A percentile compares a stretch with the other conserved stretches of the same genome.
phyloP scores from a whole-genome alignment of 768 basidiomycete genomes.

The Leucosporidium yakuticum region DNA sequence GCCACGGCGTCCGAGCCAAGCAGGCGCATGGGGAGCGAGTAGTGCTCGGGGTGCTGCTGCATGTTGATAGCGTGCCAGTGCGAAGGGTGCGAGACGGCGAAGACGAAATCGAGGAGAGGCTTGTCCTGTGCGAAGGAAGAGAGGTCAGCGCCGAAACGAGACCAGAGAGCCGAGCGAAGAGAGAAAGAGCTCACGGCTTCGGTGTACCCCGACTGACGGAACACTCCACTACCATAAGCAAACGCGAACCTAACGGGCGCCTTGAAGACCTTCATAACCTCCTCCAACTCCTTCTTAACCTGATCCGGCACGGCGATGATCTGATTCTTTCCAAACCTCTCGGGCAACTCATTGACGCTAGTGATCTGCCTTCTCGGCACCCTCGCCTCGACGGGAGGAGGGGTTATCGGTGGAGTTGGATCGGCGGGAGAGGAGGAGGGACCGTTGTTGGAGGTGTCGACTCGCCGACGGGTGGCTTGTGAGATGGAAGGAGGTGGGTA shows the following conservation, averaged over 20 bases:
- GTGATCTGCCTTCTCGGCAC: slow-evolving; percentile 18
- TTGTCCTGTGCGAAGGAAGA: slow-evolving; percentile 38
- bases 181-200: slow-evolving; percentile 19
- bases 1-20: slow-evolving; percentile 79
- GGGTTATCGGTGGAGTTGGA: slow-evolving; percentile 9
- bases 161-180: not conserved
- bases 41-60: slow-evolving; percentile 83
- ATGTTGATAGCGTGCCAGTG: slow-evolving; percentile 97
- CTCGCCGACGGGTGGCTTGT: slow-evolving; percentile 10
- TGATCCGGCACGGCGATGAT: slow-evolving; percentile 23
- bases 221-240: slow-evolving; percentile 94
- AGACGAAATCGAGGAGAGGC: slow-evolving; percentile 94
- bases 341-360: slow-evolving; percentile 22
- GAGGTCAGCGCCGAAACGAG: not conserved
- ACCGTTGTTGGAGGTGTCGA: not conserved
- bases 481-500: slow-evolving; percentile 9
- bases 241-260: slow-evolving; percentile 94
- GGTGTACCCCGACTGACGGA: slow-evolving; percentile 77
- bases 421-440: not conserved
- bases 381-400: slow-evolving; percentile 9
- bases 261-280: slow-evolving; percentile 70
- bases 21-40: slow-evolving; percentile 77
- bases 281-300: slow-evolving; percentile 52
- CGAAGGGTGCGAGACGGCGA: slow-evolving; percentile 84
- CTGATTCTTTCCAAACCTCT: slow-evolving; percentile 31